Evolutionary conservation across 2,329 filamentous ascomycete species (phyloP).

Genomic region (Cladophialophora immunda): DNA sequence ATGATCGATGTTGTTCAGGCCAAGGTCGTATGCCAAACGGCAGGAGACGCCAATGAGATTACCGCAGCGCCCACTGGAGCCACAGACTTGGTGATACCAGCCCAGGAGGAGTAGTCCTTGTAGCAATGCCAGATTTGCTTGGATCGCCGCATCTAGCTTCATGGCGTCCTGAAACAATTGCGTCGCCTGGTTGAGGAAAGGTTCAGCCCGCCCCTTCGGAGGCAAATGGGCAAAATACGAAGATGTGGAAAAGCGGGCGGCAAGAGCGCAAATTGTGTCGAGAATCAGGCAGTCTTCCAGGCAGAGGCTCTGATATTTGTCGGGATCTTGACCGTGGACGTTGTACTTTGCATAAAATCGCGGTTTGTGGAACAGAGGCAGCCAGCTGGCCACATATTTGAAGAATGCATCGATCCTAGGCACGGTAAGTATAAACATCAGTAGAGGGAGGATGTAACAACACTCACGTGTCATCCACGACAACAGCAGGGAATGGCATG

Average conservation of each 20-base stretch:
- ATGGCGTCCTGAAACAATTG: slow-evolving; percentile 7
- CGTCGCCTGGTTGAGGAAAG: slow-evolving; percentile 3
- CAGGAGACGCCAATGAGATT: slow-evolving; percentile 9
- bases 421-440: neutral
- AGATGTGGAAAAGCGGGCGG: slow-evolving; percentile 4
- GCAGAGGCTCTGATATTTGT: slow-evolving; percentile 6
- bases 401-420: slow-evolving; percentile 3
- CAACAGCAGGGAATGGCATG: neutral
- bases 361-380: slow-evolving; percentile 5
- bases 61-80: slow-evolving; percentile 5
- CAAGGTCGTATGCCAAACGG: slow-evolving; percentile 9
- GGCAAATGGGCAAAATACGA: slow-evolving; percentile 12
- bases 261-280: slow-evolving; percentile 4
- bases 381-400: slow-evolving; percentile 6
- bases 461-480: slow-evolving; percentile 5
- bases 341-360: slow-evolving; percentile 6
- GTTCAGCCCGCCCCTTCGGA: slow-evolving; percentile 2
- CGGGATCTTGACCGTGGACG: slow-evolving; percentile 3
- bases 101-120: slow-evolving; percentile 2
- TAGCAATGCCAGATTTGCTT: neutral
- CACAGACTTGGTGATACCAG: slow-evolving; percentile 8
- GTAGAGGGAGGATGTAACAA: neutral
- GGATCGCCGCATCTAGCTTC: slow-evolving; percentile 10
- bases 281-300: slow-evolving; percentile 8
- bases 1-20: slow-evolving; percentile 20